Base-by-base conservation (phyloP, 140 eudicot genomes). In the Bidens hawaiensis region DNA sequence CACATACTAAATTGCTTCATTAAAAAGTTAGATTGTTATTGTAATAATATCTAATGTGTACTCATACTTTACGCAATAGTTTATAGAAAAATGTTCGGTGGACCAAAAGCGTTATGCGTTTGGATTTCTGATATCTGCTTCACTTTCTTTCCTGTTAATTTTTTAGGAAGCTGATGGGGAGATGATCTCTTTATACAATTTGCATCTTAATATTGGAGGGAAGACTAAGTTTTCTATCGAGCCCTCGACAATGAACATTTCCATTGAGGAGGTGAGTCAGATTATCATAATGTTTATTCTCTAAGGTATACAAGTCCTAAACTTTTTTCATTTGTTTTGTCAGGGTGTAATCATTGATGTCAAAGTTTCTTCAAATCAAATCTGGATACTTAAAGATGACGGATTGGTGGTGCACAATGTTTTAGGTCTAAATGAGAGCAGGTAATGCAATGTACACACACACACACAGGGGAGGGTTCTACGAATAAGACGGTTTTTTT, bases 311-410 rank as follows among this genome's bases (percentile, higher is more conserved):
- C 62, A 30, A 28, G 62, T 56, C 13, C 30, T 56, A 15, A 28
- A 56, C 40, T 30, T 23, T n/a, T 40, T 59, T 41, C 50, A 38
- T 54, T 66, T 70, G 68, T 65, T 53, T 16, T 66, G 34, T 65
- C 70, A 85, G 99, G 89, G 81, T 59, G 76, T 77, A 62, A 76
- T 76, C 46, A 70, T 85, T 70, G 95, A 85, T 76, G 85, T 93
- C 54, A 85, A 68, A 76, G 78, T 93, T 60, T 71, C 84, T 26
- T 76, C 87, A 73, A 68, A 66, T 76, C 79, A 81, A 65, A 75
- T 93, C 56, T 93, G 93, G 93, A 70, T 93, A 56, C 89, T 93
- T 21, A 82, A 81, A 71, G 96, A 76, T 76, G 87, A 93, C 31
- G 89, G 87, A 62, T 61, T 88, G 40, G 46, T 81, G 45, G 59